Evolutionary conservation across 495 filamentous ascomycete genomes (phyloP), one percentile per base, ranked within the genome.

Genomic region (Lasiosphaeria miniovina): DNA sequence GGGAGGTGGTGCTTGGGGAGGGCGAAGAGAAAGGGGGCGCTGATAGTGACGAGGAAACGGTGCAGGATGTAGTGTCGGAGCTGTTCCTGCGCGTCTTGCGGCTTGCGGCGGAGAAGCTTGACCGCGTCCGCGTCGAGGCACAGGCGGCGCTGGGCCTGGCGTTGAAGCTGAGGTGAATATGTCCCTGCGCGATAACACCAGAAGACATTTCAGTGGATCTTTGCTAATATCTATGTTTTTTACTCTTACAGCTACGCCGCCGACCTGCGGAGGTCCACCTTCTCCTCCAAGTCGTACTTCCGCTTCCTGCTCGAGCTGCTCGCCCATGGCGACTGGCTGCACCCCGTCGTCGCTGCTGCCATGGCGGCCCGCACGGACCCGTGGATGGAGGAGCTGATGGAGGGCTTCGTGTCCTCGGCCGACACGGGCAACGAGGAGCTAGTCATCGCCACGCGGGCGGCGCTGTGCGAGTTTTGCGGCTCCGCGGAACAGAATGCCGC

Each of bases 371-470:
- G 65, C 31, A 12, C 55, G 8, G 68, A 65, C n/a, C 48, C 49
- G 4, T 79, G 75, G 72, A 73, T 73, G 61, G 72, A 72, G 5
- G 70, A 71, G 10, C 67, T 96, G 3, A 68, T 95, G 12, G 82
- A 88, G 54, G 94, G 93, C n/a, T 77, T 85, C 49, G 83, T 91
- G 6, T 91, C 86, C 2, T 93, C 91, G 17, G 89, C 91, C 34
- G 90, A 90, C 64, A 86, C 88, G 11, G 91, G 91, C 12, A 87
- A 92, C 31, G 91, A 97, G 65, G 85, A 89, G 6, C 77, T 97
- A 6, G 80, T 97, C 14, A 85, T 88, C 48, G 83, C 85, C 7
- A 86, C 88, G 9, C 82, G 93, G 34, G 79, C 82, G 2, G 91
- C 91, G 3, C 74, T 98, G 17, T 78, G 82, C 34, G 68, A 80